Evolutionary conservation across 176 grass and related monocot genomes (phyloP), one percentile per base, ranked within the genome.

Genomic region (Carex scoparia): DNA sequence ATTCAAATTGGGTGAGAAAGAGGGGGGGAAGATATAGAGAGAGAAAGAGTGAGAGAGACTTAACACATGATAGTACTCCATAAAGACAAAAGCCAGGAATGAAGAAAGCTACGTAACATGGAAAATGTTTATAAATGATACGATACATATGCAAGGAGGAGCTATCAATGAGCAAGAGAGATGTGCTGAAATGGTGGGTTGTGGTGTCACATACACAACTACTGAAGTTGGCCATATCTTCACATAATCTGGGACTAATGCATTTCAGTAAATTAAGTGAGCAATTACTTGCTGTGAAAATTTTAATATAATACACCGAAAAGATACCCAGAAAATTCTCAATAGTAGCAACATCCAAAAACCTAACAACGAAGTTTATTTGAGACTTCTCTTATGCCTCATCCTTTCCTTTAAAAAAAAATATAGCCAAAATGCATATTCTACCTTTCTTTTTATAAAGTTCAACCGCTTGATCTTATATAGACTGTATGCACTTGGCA

Each of bases 81-180:
- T 31, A 55, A 76, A 76, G 72, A 76, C 72, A 76, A 76, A 76
- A 31, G 46, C 72, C 48, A 76, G 72, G 19, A 42, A 76, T 54
- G 48, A 76, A 76, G 72, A 76, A 76, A 76, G 72, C 48, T 31
- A 76, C 72, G 31, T 32, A 31, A 55, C 5, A 28, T 76, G 10
- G 48, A 76, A 13, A 19, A 76, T 15, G 46, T 31, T 54, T 76
- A 76, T 28, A 48, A 76, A 76, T 31, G 23, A 31, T 31, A 76
- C 10, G 1, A 30, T 55, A 30, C 23, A 53, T 54, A 76, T 76
- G 72, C 14, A 46, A 54, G n/a, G 9, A 32, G 10, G 32, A 69
- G 65, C 65, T 13, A 69, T 69, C 65, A 69, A 16, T 33, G 63
- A 69, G 14, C 5, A 3, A 42, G 35, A 69, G 12, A 7, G 4